A percentile compares a stretch with the other conserved stretches of the same genome.
These are phyloP conservation scores for Hibiscus trionum DNA, from an alignment of 345 rosid genomes.

Conservation along the genomic window DNA sequence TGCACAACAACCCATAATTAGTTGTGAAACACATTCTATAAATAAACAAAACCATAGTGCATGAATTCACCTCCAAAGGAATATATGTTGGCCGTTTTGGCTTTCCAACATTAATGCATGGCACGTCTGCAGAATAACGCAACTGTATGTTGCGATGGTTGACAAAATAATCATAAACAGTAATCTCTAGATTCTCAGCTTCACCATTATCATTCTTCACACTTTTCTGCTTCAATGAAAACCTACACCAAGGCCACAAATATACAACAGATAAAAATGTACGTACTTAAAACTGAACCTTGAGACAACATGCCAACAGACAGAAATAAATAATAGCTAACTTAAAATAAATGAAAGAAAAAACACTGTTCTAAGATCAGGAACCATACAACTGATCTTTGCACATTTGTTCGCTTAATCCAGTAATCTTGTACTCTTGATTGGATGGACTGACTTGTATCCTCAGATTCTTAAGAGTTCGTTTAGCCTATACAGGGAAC, in stretches of 20 bases:
- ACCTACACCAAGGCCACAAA: constrained; percentile 36
- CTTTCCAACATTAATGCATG: constrained; percentile 92
- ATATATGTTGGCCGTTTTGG: constrained; percentile 74
- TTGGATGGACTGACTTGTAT: constrained; percentile 61
- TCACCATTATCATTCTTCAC: constrained; percentile 38
- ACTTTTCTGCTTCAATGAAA: constrained; percentile 41
- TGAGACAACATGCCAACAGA: neutral
- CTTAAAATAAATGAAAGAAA: neutral
- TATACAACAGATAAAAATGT: neutral
- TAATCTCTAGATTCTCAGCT: constrained; percentile 35
- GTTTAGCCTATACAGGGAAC: constrained; percentile 49
- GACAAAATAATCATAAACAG: constrained; percentile 64
- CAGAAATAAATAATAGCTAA: neutral
- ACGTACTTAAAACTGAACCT: neutral
- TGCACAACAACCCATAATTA: neutral
- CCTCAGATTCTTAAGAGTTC: constrained; percentile 65
- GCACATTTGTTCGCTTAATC: constrained; percentile 64
- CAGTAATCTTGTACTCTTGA: constrained; percentile 81
- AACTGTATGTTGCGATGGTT: constrained; percentile 46
- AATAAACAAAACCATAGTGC: neutral
- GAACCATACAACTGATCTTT: constrained; percentile 39
- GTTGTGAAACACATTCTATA: neutral
- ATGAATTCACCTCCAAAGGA: constrained; percentile 62
- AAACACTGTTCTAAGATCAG: constrained; percentile 5
- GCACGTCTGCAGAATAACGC: constrained; percentile 61